These are phyloP conservation scores for Fistulinella staudtii DNA, from an alignment of 1,284 basidiomycete species.

Conservation along the genomic window DNA sequence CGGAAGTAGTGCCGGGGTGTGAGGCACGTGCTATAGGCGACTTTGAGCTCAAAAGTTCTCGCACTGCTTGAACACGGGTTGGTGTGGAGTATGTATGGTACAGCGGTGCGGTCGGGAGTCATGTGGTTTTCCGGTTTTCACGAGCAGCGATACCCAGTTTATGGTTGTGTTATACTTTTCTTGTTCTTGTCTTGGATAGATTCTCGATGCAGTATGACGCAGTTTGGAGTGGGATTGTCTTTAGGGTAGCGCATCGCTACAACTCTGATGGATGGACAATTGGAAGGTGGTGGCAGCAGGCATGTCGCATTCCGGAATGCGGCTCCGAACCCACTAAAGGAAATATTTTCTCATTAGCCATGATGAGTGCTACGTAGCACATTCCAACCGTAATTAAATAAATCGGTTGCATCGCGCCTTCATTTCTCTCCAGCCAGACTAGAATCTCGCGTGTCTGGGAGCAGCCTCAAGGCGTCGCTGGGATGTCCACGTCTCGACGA, in stretches of 20 bases:
- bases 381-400: not conserved
- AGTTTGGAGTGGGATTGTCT: no score
- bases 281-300: no score
- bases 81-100: not conserved
- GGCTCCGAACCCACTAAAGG: no score
- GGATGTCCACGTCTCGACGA: slow-evolving; percentile 31
- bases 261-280: no score
- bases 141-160: slow-evolving; percentile 12
- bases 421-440: not conserved
- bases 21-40: slow-evolving; percentile 21
- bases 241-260: no score
- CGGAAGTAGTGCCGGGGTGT: slow-evolving; percentile 24
- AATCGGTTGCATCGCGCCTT: not conserved
- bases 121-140: not conserved
- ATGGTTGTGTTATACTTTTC: not conserved
- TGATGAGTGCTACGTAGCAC: not conserved
- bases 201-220: not conserved
- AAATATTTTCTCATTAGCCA: slow-evolving; percentile 16
- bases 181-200: not conserved
- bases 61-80: slow-evolving; percentile 7
- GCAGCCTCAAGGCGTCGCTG: not conserved
- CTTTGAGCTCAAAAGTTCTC: slow-evolving; percentile 3
- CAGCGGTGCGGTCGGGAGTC: not conserved
- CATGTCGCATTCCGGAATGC: no score
- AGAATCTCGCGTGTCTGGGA: not conserved